Evolutionary conservation across 2,329 filamentous ascomycete genomes (phyloP).

Genomic region (Colletotrichum caudatum): DNA sequence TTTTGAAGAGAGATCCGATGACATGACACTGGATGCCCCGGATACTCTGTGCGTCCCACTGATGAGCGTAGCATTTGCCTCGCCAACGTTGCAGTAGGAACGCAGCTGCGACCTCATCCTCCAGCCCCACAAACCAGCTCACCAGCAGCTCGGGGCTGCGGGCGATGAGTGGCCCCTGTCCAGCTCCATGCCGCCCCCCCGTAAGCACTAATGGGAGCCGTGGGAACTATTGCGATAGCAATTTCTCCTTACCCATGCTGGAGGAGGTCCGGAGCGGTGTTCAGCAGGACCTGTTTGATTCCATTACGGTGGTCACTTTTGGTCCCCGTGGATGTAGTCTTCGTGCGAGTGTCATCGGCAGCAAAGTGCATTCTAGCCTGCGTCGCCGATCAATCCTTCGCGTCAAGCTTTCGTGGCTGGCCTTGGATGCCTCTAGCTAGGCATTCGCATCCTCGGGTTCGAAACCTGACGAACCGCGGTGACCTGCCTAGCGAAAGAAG

Average conservation of each 20-base stretch:
- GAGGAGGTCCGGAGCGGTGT: not conserved
- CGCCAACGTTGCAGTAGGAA: conserved; percentile 20
- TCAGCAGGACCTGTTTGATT: not conserved
- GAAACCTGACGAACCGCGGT: conserved; percentile 9
- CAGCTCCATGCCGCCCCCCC: not conserved
- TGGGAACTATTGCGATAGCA: conserved; percentile 9
- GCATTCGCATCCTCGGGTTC: not conserved
- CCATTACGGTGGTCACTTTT: not conserved
- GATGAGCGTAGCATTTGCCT: not conserved
- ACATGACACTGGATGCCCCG: not conserved
- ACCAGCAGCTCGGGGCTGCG: not conserved
- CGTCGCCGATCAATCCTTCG: conserved; percentile 3
- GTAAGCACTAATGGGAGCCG: conserved; percentile 28
- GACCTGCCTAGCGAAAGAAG: conserved; percentile 1
- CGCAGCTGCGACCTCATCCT: conserved; percentile 3
- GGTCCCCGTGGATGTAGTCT: too few species aligned
- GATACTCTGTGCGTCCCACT: not conserved
- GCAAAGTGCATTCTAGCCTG: not conserved
- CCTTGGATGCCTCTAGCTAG: not conserved
- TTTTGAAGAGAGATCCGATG: not conserved
- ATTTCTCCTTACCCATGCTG: conserved; percentile 7
- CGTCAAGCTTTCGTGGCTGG: conserved; percentile 38
- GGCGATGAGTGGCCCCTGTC: conserved; percentile 8
- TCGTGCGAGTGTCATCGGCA: not conserved
- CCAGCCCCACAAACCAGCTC: conserved; percentile 9